A percentile compares a stretch with the other conserved stretches of the same genome.
These are phyloP conservation scores for Microcos paniculata DNA, from an alignment of 345 rosid species.

Conservation along the genomic window DNA sequence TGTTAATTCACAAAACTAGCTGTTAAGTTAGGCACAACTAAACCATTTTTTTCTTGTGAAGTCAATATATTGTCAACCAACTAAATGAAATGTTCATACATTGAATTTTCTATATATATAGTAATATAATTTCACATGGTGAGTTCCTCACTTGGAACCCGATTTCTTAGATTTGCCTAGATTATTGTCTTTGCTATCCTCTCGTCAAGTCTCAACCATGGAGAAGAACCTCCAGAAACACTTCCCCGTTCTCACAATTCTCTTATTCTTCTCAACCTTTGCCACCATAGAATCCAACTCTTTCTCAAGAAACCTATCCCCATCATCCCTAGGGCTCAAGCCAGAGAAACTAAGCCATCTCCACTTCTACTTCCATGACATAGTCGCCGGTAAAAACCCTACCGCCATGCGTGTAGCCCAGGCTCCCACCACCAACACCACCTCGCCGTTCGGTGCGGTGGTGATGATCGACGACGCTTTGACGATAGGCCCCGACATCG, in stretches of 20 bases:
- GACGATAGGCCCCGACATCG: constrained; percentile 17
- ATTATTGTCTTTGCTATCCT: too few species aligned
- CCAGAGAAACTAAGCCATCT: constrained; percentile 40
- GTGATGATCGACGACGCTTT: constrained; percentile 26
- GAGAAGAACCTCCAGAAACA: too few species aligned
- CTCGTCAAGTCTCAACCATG: too few species aligned
- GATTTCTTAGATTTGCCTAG: too few species aligned
- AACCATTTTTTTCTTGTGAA: not conserved
- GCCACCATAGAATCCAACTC: too few species aligned
- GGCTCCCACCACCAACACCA: constrained; percentile 18
- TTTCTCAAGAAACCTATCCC: too few species aligned
- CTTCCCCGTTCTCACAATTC: too few species aligned
- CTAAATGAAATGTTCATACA: not conserved
- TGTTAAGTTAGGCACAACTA: not conserved
- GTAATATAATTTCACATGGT: too few species aligned
- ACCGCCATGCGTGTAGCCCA: constrained; percentile 29
- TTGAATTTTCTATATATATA: too few species aligned
- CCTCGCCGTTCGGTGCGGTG: constrained; percentile 19
- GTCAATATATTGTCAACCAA: too few species aligned
- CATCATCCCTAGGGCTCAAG: not conserved
- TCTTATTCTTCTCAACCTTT: too few species aligned
- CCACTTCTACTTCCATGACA: constrained; percentile 41
- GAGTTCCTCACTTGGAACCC: too few species aligned
- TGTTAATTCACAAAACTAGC: not conserved
- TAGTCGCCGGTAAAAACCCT: constrained; percentile 21